Percentiles rank a stretch among this genome's conserved stretches.
These are phyloP conservation scores for Rubus idaeus DNA, from an alignment of 306 rosid species.

Conservation along the genomic window DNA sequence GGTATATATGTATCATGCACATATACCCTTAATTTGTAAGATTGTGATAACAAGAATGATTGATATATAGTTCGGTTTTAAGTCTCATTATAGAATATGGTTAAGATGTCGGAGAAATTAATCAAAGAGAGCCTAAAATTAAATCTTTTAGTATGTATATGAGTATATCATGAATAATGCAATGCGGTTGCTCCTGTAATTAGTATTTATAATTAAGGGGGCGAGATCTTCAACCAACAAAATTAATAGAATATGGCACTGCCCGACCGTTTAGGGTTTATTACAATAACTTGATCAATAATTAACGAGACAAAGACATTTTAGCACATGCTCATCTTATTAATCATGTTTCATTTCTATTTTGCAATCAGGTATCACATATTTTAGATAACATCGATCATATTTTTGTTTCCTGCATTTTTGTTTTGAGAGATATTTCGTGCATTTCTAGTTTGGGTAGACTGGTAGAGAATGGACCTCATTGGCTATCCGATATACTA, in stretches of 20 bases:
- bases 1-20: background rate
- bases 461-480: no score
- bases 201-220: background rate
- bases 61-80: conserved; percentile 17
- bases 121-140: conserved; percentile 24
- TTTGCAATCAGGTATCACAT: background rate
- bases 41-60: conserved; percentile 18
- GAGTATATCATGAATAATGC: conserved; percentile 32
- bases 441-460: no score
- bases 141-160: conserved; percentile 15
- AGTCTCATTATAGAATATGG: conserved; percentile 26
- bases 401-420: no score
- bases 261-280: conserved; percentile 22
- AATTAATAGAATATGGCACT: conserved; percentile 20
- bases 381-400: no score
- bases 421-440: no score
- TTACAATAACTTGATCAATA: conserved; percentile 7
- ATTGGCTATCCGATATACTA: no score
- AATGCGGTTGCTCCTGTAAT: conserved; percentile 21
- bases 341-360: background rate
- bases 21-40: conserved; percentile 12
- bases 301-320: background rate
- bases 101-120: conserved; percentile 37
- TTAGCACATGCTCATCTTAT: conserved; percentile 30
- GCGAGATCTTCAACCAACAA: conserved; percentile 12